Evolutionary conservation across 2,329 filamentous ascomycete species (phyloP), one percentile per base, ranked within the genome.

Genomic region (Bipolaris gigantea): DNA sequence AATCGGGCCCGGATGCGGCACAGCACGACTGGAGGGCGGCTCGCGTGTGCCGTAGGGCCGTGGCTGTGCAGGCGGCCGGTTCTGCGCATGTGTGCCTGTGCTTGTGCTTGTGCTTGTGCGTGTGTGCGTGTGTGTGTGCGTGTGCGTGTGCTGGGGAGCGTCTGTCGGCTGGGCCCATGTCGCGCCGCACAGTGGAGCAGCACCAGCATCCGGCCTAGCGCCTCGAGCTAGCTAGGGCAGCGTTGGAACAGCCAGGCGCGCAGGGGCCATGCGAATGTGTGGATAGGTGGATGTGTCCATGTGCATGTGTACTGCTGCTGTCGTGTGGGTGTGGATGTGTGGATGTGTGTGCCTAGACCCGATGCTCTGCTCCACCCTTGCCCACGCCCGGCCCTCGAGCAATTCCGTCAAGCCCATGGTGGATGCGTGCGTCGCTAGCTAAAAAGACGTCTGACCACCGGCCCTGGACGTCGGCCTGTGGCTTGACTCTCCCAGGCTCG

Each of bases 371-470:
- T 60, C 62, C 56, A 59, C 60, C 60, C 54, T 55, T 62, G 60
- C 52, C 63, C 65, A 64, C 61, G 64, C 64, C 63, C 65, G 61
- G 62, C 58, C 63, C 53, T 63, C 55, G 50, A 44, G 42, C 44
- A 51, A 56, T 58, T 61, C 58, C 58, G 60, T 61, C 61, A 62
- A 55, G 50, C 56, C 48, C 51, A 51, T 16, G 34, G 59, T 45
- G 47, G 48, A 59, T 47, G 58, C 63, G 62, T 57, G 50, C 5
- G 48, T 63, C 59, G 62, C 66, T 66, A 73, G 66, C 68, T 73
- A 71, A 70, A 72, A 72, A 72, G 66, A 71, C 67, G 68, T 64
- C 69, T 67, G 65, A 66, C 67, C 59, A 57, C 60, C 56, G 55
- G 60, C 63, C 65, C 63, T 57, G 53, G 55, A 55, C 53, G 48